phyloP scores from a whole-genome alignment of 2,329 filamentous ascomycete species.

The Pyrenophora tritici-repentis region DNA sequence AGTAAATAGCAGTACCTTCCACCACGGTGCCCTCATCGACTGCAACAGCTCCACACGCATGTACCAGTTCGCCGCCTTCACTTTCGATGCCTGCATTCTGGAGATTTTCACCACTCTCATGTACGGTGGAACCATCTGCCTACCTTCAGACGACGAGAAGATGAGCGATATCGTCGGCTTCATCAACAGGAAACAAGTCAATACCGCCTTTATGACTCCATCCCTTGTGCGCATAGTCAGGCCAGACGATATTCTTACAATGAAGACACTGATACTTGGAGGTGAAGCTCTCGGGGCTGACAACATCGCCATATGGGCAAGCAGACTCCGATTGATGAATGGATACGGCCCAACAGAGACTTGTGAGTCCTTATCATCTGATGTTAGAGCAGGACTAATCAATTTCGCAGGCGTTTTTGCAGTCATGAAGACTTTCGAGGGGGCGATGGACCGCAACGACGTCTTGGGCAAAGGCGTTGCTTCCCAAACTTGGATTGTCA shows the following conservation, averaged over 20 bases:
- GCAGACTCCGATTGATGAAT: neutral
- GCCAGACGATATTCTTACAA: conserved; percentile 44
- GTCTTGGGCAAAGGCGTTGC: neutral
- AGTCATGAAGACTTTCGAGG: neutral
- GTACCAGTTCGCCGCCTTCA: conserved; percentile 19
- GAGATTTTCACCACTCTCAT: conserved; percentile 57
- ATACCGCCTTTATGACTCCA: conserved; percentile 13
- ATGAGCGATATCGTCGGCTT: conserved; percentile 46
- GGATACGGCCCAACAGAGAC: conserved; percentile 20
- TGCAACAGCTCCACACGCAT: neutral
- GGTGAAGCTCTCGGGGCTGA: conserved; percentile 46
- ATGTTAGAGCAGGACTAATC: conserved; percentile 4
- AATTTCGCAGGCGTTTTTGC: conserved; percentile 14
- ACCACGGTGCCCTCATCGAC: neutral
- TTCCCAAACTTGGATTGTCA: conserved; percentile 1
- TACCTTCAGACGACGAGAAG: conserved; percentile 55
- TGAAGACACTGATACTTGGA: conserved; percentile 48
- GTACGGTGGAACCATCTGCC: conserved; percentile 55
- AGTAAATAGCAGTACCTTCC: neutral
- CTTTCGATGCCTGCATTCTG: conserved; percentile 57
- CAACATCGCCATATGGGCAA: conserved; percentile 47
- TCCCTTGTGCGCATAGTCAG: conserved; percentile 34
- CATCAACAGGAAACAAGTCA: conserved; percentile 40
- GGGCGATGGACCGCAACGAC: conserved; percentile 23
- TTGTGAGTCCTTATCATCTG: conserved; percentile 2